Conservation (phyloP, 2,329 filamentous ascomycete genomes). For the Penicillium corylophilum region DNA sequence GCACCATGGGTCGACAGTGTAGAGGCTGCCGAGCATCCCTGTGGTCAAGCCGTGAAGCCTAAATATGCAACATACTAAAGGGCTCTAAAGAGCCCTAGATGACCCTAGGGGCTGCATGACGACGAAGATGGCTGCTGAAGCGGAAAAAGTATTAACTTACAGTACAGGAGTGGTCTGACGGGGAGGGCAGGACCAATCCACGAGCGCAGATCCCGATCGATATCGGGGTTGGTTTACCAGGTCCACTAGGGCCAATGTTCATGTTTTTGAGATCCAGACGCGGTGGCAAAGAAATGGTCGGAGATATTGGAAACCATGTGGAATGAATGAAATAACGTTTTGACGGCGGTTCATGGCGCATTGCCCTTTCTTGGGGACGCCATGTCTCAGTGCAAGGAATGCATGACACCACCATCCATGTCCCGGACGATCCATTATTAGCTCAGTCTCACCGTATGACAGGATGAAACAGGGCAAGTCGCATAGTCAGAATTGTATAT, state of each 20-base stretch:
- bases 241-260: neutral
- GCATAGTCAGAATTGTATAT: neutral
- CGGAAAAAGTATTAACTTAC: neutral
- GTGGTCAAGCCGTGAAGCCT: neutral
- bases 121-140: neutral
- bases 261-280: slow-evolving; percentile 6
- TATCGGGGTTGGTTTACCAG: slow-evolving; percentile 11
- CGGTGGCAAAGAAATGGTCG: slow-evolving; percentile 5
- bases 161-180: neutral
- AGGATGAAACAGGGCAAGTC: neutral
- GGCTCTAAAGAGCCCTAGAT: neutral
- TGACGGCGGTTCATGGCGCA: neutral
- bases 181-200: neutral
- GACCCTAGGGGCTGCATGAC: neutral
- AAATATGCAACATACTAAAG: neutral
- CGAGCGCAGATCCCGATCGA: slow-evolving; percentile 11
- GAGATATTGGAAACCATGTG: neutral
- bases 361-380: neutral
- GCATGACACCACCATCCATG: neutral
- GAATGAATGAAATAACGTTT: neutral
- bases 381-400: neutral
- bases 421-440: neutral
- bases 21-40: too few relatives aligned
- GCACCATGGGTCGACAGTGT: neutral
- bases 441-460: neutral